Evolutionary conservation across 441 rosid genomes (phyloP).

Genomic region (Erodium texanum): DNA sequence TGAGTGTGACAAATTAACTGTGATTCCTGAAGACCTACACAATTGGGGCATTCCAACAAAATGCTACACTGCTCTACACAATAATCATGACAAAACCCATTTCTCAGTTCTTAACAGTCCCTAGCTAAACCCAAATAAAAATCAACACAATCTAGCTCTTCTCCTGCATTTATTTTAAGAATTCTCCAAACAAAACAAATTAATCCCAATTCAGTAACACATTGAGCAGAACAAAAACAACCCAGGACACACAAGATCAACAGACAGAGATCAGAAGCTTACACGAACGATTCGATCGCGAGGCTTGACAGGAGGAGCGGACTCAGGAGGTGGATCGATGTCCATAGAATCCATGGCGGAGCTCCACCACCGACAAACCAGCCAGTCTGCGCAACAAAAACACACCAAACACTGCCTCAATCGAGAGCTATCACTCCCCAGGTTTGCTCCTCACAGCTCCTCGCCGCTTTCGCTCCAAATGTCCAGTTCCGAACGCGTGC

Average conservation of each 20-base stretch:
- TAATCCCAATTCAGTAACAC: neutral
- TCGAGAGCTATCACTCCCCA: slow-evolving; percentile 44
- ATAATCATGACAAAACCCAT: neutral
- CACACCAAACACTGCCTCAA: slow-evolving; percentile 35
- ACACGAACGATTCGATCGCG: slow-evolving; percentile 44
- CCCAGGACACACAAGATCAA: neutral
- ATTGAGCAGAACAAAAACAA: slow-evolving; percentile 3
- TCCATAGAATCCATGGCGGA: slow-evolving; percentile 46
- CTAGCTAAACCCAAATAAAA: neutral
- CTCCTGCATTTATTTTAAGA: neutral
- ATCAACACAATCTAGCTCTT: neutral
- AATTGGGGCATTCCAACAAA: slow-evolving; percentile 2
- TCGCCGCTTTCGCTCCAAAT: neutral
- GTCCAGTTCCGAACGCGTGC: neutral
- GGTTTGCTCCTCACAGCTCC: slow-evolving; percentile 24
- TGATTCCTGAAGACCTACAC: neutral
- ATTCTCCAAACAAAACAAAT: neutral
- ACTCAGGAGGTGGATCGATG: slow-evolving; percentile 35
- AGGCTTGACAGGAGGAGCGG: slow-evolving; percentile 27
- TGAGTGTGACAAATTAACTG: neutral
- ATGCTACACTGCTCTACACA: neutral
- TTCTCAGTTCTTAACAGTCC: slow-evolving; percentile 5
- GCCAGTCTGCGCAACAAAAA: slow-evolving; percentile 39
- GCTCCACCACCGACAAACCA: slow-evolving; percentile 26
- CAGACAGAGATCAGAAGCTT: neutral